phyloP scores from a whole-genome alignment of 1,284 basidiomycete species.

The Ustilago loliicola region DNA sequence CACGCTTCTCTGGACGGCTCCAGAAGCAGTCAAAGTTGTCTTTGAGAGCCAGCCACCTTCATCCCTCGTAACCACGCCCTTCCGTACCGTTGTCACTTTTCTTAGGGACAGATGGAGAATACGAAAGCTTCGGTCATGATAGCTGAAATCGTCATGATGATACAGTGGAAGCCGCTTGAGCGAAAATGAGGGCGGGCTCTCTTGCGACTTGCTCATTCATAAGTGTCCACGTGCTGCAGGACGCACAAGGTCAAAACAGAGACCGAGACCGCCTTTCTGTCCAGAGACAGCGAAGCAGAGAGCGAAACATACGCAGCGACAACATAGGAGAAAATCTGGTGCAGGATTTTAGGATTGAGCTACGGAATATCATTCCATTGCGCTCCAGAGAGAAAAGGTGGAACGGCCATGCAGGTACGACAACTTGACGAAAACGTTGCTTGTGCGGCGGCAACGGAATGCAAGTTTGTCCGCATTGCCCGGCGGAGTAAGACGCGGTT shows the following conservation, averaged over 20 bases:
- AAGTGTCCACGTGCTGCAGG: background rate
- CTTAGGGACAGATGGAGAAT: too few species aligned
- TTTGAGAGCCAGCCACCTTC: background rate
- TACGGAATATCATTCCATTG: background rate
- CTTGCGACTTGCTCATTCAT: background rate
- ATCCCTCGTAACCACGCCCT: too few species aligned
- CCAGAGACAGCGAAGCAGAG: too few species aligned
- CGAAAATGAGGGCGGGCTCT: background rate
- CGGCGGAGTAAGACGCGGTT: constrained; percentile 1
- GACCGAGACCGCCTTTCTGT: background rate
- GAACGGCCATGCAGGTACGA: constrained; percentile 6
- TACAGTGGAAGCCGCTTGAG: background rate
- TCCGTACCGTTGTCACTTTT: too few species aligned
- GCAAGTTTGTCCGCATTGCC: constrained; percentile 3
- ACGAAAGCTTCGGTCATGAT: background rate
- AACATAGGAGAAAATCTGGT: background rate
- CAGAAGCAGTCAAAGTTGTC: background rate
- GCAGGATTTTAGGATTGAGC: background rate
- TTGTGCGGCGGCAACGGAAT: constrained; percentile 1
- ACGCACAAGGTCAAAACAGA: background rate
- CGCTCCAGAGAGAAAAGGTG: background rate
- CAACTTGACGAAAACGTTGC: background rate
- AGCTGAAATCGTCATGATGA: background rate
- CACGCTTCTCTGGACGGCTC: too few species aligned
- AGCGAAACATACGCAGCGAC: background rate